phyloP scores from a whole-genome alignment of 139 green algal genomes.

The Astrephomene gubernaculifera region DNA sequence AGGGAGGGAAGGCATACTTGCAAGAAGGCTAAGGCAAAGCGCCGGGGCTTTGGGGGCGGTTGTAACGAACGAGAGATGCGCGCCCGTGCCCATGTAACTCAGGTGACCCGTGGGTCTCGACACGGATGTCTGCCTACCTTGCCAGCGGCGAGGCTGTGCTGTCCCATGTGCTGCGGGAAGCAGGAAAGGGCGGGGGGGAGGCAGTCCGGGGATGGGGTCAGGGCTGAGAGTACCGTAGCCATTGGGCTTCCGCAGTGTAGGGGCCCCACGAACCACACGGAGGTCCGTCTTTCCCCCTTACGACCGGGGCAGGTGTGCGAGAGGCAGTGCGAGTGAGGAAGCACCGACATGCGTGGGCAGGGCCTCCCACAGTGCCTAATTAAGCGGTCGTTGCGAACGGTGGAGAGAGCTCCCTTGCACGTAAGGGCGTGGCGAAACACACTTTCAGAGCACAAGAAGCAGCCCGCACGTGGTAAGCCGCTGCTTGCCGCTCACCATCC shows the following conservation, averaged over 20 bases:
- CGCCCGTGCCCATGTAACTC: neutral
- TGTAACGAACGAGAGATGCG: neutral
- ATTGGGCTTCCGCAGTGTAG: neutral
- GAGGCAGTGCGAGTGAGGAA: neutral
- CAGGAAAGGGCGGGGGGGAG: no score
- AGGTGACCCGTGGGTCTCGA: neutral
- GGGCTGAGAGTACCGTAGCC: no score
- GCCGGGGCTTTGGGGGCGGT: neutral
- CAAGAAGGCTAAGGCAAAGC: neutral
- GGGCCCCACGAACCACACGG: neutral
- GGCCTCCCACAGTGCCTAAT: neutral
- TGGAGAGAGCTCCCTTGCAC: neutral
- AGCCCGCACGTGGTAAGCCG: no score
- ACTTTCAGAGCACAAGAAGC: neutral
- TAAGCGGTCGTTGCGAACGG: neutral
- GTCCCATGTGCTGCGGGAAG: conserved; percentile 30
- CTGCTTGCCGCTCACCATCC: neutral
- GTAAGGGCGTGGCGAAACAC: neutral
- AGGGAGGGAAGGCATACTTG: neutral
- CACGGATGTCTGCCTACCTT: neutral
- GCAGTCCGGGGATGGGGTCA: neutral
- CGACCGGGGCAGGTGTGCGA: neutral
- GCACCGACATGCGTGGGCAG: neutral
- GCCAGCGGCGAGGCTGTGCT: conserved; percentile 7
- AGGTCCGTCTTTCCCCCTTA: no score